Percentiles rank a stretch among this genome's conserved stretches.
Evolutionary conservation across 768 basidiomycete genomes (phyloP).

Genomic region (Asterophora parasitica): DNA sequence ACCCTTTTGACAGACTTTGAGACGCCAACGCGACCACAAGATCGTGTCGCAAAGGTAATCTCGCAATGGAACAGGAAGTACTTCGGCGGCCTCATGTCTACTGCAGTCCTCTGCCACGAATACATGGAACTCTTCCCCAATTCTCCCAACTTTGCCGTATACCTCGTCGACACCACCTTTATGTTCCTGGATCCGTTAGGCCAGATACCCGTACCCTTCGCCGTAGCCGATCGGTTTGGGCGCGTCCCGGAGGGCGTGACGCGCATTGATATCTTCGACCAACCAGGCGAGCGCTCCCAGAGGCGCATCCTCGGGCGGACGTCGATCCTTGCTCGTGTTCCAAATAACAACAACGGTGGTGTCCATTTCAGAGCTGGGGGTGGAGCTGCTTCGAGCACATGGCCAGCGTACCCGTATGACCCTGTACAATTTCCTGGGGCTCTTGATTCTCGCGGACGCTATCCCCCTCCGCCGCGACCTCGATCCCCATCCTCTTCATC

Average conservation of each 20-base stretch:
- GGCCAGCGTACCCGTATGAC: too few relatives aligned
- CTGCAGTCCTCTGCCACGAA: slow-evolving; percentile 17
- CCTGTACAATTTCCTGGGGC: too few relatives aligned
- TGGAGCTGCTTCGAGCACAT: too few relatives aligned
- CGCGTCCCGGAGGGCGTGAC: not conserved
- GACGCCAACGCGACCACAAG: slow-evolving; percentile 19
- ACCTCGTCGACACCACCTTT: slow-evolving; percentile 17
- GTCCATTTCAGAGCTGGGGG: slow-evolving; percentile 7
- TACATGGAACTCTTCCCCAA: slow-evolving; percentile 17
- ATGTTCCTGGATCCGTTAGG: slow-evolving; percentile 6
- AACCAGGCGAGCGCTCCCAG: slow-evolving; percentile 1
- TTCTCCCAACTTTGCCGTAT: slow-evolving; percentile 19
- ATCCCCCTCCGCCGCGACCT: too few relatives aligned
- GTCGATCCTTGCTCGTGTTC: slow-evolving; percentile 9
- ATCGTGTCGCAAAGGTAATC: slow-evolving; percentile 14
- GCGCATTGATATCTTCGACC: not conserved
- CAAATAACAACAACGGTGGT: slow-evolving; percentile 5
- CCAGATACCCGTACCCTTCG: not conserved
- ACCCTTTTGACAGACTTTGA: not conserved
- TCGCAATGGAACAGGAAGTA: slow-evolving; percentile 18
- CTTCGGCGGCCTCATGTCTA: slow-evolving; percentile 12
- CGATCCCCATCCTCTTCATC: too few relatives aligned
- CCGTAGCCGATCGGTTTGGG: not conserved
- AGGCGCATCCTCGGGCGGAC: slow-evolving; percentile 11
- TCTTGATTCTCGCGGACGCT: not conserved